A percentile compares a stretch with the other conserved stretches of the same genome.
Evolutionary conservation across 108 stramenopile genomes (phyloP).

Genomic region (Epithemia pelagica): DNA sequence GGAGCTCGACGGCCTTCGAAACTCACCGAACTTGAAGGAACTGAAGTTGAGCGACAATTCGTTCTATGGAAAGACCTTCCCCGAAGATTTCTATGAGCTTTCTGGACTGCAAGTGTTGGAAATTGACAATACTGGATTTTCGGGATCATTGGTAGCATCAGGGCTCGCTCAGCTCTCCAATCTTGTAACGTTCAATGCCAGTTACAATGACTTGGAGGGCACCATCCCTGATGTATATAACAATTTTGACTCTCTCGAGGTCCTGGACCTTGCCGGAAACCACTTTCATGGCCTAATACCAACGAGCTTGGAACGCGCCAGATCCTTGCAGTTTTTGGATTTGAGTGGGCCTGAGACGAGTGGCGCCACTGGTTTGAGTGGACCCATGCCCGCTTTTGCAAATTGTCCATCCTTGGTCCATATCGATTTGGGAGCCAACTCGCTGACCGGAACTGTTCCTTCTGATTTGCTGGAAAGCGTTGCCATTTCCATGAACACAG

Average conservation of each 20-base stretch:
- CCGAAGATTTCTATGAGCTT: slow-evolving; percentile 8
- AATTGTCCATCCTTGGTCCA: slow-evolving; percentile 15
- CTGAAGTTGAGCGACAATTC: slow-evolving; percentile 5
- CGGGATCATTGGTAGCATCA: slow-evolving; percentile 22
- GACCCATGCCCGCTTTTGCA: slow-evolving; percentile 25
- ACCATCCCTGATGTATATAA: slow-evolving; percentile 27
- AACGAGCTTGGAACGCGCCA: slow-evolving; percentile 11
- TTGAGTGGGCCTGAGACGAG: slow-evolving; percentile 16
- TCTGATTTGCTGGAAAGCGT: slow-evolving; percentile 8
- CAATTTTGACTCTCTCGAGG: slow-evolving; percentile 14
- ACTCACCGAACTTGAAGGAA: background rate
- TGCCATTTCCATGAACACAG: background rate
- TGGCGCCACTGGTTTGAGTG: slow-evolving; percentile 23
- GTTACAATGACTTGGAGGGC: slow-evolving; percentile 42
- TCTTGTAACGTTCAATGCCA: slow-evolving; percentile 50
- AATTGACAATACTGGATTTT: slow-evolving; percentile 12
- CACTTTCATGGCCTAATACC: slow-evolving; percentile 18
- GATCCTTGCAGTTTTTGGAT: slow-evolving; percentile 31
- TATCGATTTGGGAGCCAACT: slow-evolving; percentile 50
- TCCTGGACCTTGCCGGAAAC: slow-evolving; percentile 24
- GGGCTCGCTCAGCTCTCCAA: slow-evolving; percentile 34
- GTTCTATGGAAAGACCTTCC: slow-evolving; percentile 3
- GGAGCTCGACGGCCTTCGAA: background rate
- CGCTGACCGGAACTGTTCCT: slow-evolving; percentile 35
- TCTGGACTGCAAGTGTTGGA: slow-evolving; percentile 7